phyloP scores from a whole-genome alignment of 176 grass and related monocot species.

The Eleusine coracana region DNA sequence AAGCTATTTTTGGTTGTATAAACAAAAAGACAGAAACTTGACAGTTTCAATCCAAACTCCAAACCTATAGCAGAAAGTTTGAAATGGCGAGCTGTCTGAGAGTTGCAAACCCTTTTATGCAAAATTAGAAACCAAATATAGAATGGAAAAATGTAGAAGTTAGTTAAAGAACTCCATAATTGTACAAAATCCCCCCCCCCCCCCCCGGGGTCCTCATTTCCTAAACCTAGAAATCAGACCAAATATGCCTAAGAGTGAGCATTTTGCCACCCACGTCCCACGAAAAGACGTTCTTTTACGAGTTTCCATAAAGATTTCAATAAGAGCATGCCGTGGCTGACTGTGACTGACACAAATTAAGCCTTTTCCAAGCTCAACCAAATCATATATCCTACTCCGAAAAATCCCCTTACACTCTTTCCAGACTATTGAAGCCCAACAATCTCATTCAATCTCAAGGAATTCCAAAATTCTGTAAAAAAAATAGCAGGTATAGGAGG shows the following conservation, averaged over 20 bases:
- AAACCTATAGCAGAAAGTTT: too few relatives aligned
- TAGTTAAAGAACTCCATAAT: neutral
- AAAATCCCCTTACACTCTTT: too few relatives aligned
- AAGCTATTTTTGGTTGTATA: neutral
- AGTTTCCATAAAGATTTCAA: neutral
- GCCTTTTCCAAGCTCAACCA: neutral
- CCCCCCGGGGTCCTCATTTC: neutral
- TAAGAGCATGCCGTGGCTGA: neutral
- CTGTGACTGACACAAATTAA: neutral
- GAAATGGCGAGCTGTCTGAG: too few relatives aligned
- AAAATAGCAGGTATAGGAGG: too few relatives aligned
- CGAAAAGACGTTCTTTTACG: neutral
- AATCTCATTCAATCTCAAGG: too few relatives aligned
- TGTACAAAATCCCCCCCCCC: too few relatives aligned
- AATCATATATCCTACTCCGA: neutral
- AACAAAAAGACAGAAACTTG: neutral
- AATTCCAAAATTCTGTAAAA: neutral
- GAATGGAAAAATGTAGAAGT: neutral
- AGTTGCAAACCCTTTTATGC: too few relatives aligned
- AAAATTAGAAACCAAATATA: too few relatives aligned
- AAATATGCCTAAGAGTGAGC: conserved; percentile 3
- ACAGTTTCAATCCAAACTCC: neutral
- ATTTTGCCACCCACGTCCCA: neutral
- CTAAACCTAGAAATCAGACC: neutral
- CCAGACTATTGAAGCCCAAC: too few relatives aligned